Conservation (phyloP, 2,329 filamentous ascomycete species). For the Penicillium corylophilum region DNA sequence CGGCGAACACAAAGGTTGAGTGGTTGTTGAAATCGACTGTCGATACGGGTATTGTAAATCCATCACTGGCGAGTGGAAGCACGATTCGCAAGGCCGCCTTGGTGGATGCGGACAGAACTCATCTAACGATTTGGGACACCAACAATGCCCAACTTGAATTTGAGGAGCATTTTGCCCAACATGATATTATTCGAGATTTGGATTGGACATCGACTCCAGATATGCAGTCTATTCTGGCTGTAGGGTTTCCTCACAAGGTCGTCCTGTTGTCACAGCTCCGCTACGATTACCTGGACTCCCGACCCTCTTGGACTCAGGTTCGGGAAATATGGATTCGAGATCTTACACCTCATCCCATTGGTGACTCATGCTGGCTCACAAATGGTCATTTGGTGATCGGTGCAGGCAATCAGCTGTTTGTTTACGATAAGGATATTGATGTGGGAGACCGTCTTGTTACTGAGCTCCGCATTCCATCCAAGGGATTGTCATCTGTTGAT, state of each 20-base stretch:
- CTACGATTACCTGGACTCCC: constrained; percentile 85
- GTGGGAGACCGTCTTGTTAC: constrained; percentile 60
- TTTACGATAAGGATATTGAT: constrained; percentile 75
- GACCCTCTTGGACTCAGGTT: constrained; percentile 85
- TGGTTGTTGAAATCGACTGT: constrained; percentile 82
- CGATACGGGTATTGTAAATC: constrained; percentile 71
- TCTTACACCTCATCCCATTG: constrained; percentile 83
- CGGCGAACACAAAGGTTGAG: constrained; percentile 60
- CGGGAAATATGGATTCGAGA: constrained; percentile 78
- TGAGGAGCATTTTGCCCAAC: constrained; percentile 68
- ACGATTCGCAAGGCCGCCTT: constrained; percentile 84
- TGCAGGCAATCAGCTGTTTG: constrained; percentile 85
- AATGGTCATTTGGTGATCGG: constrained; percentile 84
- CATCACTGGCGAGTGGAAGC: constrained; percentile 78
- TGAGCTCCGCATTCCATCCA: constrained; percentile 52
- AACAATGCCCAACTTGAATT: constrained; percentile 79
- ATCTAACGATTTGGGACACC: constrained; percentile 88
- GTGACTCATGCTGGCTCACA: constrained; percentile 87
- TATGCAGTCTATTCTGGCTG: constrained; percentile 81
- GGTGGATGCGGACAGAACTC: constrained; percentile 70
- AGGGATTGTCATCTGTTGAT: constrained; percentile 57
- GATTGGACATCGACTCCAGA: constrained; percentile 94
- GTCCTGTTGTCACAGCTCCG: constrained; percentile 81
- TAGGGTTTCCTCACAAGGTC: constrained; percentile 87
- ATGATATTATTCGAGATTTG: constrained; percentile 77